Base-by-base conservation (phyloP, 345 rosid species). In the Conringia planisiliqua region DNA sequence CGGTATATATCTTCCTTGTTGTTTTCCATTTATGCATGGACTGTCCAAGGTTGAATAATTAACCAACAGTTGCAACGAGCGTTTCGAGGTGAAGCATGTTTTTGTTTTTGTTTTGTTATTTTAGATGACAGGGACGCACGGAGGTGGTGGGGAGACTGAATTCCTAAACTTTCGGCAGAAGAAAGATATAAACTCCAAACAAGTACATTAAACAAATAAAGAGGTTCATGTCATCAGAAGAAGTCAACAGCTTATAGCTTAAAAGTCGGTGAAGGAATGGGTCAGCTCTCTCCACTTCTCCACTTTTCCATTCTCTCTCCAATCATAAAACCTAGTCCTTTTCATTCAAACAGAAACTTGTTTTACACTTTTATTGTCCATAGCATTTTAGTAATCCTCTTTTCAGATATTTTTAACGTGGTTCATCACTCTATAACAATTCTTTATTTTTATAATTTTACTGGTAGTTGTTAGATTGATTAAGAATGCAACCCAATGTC, bases 221-320 rank as follows among this genome's bases (percentile, higher is more conserved):
- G 24, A 9, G 48, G 48, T 70, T 46, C 55, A 17, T 43, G 56
- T 43, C 62, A 14, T 59, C 32, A 70, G 64, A 69, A 69, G 11
- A 58, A 70, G 74, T 58, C 74, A 70, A 59, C 36, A 59, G 74
- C 47, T 59, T 71, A 71, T 59, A 7, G 74, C 67, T 24, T 60
- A 46, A 71, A 71, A 71, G 74, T 71, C 74, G 74, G 74, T 71
- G 59, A 46, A 33, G 0, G 38, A 71, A 46, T 71, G 74, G 67
- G 58, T 26, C 67, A 71, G 38, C 67, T 70, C 26, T 68, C 63
- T 69, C 63, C 62, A 68, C 62, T 54, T 43, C 55, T 57, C 55
- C 73, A 13, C 43, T 42, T 36, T 20, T 2, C 20, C 22, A 6
- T 50, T 35, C 62, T 30, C 16, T 13, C 14, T 32, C 57, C 74